A percentile compares a stretch with the other conserved stretches of the same genome.
These are phyloP conservation scores for Fusarium sp. DNA, from an alignment of 2,329 filamentous ascomycete species.

Conservation along the genomic window DNA sequence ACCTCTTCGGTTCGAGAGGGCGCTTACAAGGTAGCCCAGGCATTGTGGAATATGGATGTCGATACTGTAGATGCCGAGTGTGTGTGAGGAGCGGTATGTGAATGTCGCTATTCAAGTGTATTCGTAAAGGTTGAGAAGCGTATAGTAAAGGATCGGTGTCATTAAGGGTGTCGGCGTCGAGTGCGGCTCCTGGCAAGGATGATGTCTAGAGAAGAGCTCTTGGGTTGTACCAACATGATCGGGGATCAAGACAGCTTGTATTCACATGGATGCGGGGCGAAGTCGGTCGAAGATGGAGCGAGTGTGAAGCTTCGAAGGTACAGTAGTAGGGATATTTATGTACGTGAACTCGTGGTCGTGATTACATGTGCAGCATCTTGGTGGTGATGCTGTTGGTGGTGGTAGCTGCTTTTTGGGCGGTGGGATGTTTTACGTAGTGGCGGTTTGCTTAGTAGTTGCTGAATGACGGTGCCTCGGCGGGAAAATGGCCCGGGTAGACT, in stretches of 20 bases:
- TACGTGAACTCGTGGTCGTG: background rate
- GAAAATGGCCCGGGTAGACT: slow-evolving; percentile 40
- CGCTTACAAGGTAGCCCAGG: slow-evolving; percentile 66
- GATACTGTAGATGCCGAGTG: slow-evolving; percentile 5
- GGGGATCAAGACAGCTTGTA: slow-evolving; percentile 44
- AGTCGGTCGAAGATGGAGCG: slow-evolving; percentile 10
- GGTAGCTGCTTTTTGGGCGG: slow-evolving; percentile 34
- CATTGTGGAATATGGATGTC: slow-evolving; percentile 55
- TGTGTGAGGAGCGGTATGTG: background rate
- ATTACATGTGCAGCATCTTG: slow-evolving; percentile 27
- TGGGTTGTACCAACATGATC: slow-evolving; percentile 58
- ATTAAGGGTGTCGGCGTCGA: slow-evolving; percentile 50
- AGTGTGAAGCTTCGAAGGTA: slow-evolving; percentile 1
- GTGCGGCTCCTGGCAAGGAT: slow-evolving; percentile 52
- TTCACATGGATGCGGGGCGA: slow-evolving; percentile 49
- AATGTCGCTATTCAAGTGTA: slow-evolving; percentile 15
- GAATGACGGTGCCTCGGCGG: slow-evolving; percentile 35
- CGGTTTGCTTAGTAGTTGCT: slow-evolving; percentile 29
- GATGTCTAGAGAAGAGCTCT: slow-evolving; percentile 50
- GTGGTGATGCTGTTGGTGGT: slow-evolving; percentile 9
- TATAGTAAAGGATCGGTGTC: slow-evolving; percentile 55
- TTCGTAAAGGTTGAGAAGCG: slow-evolving; percentile 18
- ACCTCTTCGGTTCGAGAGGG: slow-evolving; percentile 10
- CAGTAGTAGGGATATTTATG: background rate
- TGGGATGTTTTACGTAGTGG: slow-evolving; percentile 34